Evolutionary conservation across 1,284 basidiomycete species (phyloP).

Genomic region (Apiotrichum brassicae): DNA sequence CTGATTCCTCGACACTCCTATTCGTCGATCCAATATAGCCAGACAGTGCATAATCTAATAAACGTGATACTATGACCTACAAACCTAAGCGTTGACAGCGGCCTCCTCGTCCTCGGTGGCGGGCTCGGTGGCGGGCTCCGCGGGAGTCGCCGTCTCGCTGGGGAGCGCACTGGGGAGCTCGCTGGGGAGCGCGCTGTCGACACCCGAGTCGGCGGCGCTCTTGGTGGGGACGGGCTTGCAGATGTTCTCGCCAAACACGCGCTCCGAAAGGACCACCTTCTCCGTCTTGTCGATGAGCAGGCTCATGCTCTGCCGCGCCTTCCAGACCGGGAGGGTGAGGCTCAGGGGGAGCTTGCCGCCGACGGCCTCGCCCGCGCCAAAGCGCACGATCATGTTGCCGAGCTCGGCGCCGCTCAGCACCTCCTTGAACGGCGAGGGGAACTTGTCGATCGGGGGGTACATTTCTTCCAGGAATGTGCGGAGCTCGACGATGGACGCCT

Average conservation of each 20-base stretch:
- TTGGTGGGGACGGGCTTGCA: slow-evolving; percentile 29
- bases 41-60: no score
- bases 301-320: slow-evolving; percentile 72
- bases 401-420: slow-evolving; percentile 30
- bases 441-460: slow-evolving; percentile 66
- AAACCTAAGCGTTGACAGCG: slow-evolving; percentile 17
- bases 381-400: slow-evolving; percentile 68
- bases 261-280: slow-evolving; percentile 52
- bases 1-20: no score
- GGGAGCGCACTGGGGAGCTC: neutral
- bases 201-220: neutral
- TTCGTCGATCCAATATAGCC: no score
- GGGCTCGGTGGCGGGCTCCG: slow-evolving; percentile 1
- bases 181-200: slow-evolving; percentile 1
- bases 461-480: slow-evolving; percentile 63
- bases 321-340: slow-evolving; percentile 81
- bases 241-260: slow-evolving; percentile 43
- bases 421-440: slow-evolving; percentile 55
- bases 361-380: slow-evolving; percentile 54
- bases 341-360: slow-evolving; percentile 63
- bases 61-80: neutral
- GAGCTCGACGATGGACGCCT: slow-evolving; percentile 58
- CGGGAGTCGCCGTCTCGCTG: slow-evolving; percentile 3
- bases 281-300: slow-evolving; percentile 93
- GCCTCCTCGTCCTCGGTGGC: slow-evolving; percentile 22